Base-by-base conservation (phyloP, 1,284 basidiomycete genomes). In the Peniophora sp. region DNA sequence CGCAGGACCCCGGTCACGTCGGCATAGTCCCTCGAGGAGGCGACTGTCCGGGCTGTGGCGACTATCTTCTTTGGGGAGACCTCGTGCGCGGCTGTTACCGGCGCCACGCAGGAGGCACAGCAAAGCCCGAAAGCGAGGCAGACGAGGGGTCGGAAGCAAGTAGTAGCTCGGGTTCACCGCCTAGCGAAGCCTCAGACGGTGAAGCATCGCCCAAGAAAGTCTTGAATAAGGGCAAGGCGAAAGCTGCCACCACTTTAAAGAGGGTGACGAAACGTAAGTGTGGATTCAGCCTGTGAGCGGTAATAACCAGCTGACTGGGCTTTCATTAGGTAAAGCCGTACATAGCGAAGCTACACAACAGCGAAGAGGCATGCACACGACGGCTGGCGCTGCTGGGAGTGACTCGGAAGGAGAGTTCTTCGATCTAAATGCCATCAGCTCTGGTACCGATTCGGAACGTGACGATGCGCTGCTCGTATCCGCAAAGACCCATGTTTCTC, bases 21-120 rank as follows among this genome's bases (percentile, higher is more conserved):
- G 61, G 64, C n/a, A 62, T 89, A 34, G 68, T 92, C 18, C 88
- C 87, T 0, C 73, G 79, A 34, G 74, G 75, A 1, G 88, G 87
- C 2, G 52, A 61, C 1, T 92, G 89, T 60, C 70, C 66, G 3
- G 64, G 68, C 0, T 92, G 89, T 58, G 51, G 61, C 0, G 61
- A 64, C 0, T 78, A 79, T 53, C 68, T 75, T 1, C 68, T 85
- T 1, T 93, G 88, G 88, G 85, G 85, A 9, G 82, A 89, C 55
- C 62, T 91, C 27, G 70, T 92, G 15, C 74, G 83, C 10, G 84
- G 81, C 0, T 81, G 76, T 54, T 89, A 83, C 61, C 74, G 83
- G 2, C 73, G 88, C 5, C 61, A 65, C 34, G 69, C 69, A 14
- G 68, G 73, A 24, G 63, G 37, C 18, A 20, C 58, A 8, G 65